These are phyloP conservation scores for Evernia prunastri DNA, from an alignment of 495 filamentous ascomycete genomes.

Conservation along the genomic window DNA sequence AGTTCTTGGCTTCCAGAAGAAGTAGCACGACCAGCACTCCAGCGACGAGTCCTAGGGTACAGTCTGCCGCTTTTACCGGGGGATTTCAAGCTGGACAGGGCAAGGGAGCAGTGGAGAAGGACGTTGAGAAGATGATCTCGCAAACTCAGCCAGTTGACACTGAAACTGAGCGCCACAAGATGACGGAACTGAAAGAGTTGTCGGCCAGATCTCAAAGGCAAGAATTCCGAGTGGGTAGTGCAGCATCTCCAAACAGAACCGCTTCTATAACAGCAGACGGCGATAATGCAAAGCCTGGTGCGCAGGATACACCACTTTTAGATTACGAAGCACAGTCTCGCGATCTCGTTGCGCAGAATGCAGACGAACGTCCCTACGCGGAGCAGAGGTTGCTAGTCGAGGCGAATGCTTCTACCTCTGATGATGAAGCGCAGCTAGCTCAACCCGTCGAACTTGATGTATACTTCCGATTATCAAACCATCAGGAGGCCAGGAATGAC, in stretches of 20 bases:
- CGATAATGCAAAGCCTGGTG: conserved; percentile 4
- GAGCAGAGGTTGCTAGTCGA: not conserved
- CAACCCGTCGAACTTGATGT: not conserved
- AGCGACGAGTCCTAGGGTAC: not conserved
- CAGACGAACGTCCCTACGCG: not conserved
- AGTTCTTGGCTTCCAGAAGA: conserved; percentile 8
- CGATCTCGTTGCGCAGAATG: not conserved
- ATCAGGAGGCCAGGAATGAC: not conserved
- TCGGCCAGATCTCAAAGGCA: not conserved
- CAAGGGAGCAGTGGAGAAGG: not conserved
- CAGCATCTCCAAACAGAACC: not conserved
- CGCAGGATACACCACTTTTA: not conserved
- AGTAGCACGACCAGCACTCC: not conserved
- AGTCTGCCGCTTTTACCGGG: not conserved
- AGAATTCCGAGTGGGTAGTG: not conserved
- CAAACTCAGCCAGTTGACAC: not conserved
- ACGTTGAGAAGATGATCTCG: not conserved
- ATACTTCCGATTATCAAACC: not conserved
- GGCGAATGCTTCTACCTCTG: not conserved
- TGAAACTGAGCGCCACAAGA: not conserved
- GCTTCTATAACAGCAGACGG: not conserved
- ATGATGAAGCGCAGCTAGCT: not conserved
- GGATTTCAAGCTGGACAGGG: not conserved
- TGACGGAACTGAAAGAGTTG: not conserved
- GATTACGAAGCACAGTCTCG: not conserved